A percentile compares a stretch with the other conserved stretches of the same genome.
Conservation (phyloP, 768 basidiomycete species). For the Mycena capillaripes region DNA sequence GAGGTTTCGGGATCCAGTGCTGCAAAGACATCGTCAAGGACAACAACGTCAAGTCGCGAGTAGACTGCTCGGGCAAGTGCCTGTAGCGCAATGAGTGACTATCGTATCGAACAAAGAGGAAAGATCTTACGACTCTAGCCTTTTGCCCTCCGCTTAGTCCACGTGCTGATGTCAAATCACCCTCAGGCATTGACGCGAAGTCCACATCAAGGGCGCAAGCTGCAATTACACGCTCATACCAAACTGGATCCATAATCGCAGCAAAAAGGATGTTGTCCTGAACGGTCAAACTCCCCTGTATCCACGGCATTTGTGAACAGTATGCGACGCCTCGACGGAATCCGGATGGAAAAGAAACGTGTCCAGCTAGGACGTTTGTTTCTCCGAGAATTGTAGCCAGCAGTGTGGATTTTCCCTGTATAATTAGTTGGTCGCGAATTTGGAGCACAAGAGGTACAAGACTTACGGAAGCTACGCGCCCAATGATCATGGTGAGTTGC, state of each 20-base stretch:
- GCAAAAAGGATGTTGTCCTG: conserved; percentile 32
- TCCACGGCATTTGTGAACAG: conserved; percentile 33
- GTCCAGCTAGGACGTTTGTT: conserved; percentile 17
- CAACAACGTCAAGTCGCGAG: conserved; percentile 7
- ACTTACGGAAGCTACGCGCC: conserved; percentile 30
- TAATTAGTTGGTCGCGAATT: not conserved
- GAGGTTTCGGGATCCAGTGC: conserved; percentile 28
- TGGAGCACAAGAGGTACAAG: not conserved
- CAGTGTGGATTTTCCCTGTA: conserved; percentile 28
- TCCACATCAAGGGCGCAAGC: conserved; percentile 26
- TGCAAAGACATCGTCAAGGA: conserved; percentile 28
- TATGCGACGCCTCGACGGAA: conserved; percentile 27
- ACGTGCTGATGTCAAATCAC: conserved; percentile 22
- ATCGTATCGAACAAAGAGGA: not conserved
- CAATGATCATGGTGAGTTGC: conserved; percentile 28
- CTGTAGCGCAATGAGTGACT: not conserved
- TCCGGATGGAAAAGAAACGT: conserved; percentile 9
- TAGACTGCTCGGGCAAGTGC: conserved; percentile 34
- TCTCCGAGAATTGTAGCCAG: conserved; percentile 26
- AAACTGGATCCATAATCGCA: conserved; percentile 7
- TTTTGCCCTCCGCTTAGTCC: conserved; percentile 31
- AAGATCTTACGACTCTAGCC: conserved; percentile 25
- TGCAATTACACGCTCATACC: conserved; percentile 24
- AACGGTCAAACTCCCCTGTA: conserved; percentile 29
- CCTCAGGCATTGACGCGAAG: conserved; percentile 2